Conservation (phyloP, 1,284 basidiomycete genomes). For the Ceratobasidium sp. region DNA sequence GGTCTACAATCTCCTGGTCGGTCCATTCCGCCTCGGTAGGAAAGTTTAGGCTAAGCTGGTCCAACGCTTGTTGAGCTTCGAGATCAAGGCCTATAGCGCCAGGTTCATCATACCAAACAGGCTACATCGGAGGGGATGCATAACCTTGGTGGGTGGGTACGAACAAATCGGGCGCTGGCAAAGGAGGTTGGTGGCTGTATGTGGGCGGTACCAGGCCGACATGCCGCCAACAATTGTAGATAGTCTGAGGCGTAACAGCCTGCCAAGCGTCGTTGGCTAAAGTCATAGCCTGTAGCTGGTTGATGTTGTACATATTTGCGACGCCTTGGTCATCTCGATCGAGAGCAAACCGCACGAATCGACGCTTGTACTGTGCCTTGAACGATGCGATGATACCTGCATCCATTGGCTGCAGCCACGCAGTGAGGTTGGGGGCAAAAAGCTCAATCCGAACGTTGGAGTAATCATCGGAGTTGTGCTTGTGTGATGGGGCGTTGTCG, state of each 20-base stretch:
- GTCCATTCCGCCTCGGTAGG: not conserved
- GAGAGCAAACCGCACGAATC: constrained; percentile 32
- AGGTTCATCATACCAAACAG: too few relatives aligned
- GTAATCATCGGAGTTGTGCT: not conserved
- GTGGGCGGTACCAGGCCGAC: constrained; percentile 47
- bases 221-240: constrained; percentile 46
- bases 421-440: constrained; percentile 39
- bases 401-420: constrained; percentile 44
- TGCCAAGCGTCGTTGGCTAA: constrained; percentile 36
- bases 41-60: not conserved
- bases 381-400: constrained; percentile 42
- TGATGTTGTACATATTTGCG: constrained; percentile 40
- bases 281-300: constrained; percentile 43
- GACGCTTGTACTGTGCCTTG: constrained; percentile 41
- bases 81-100: too few relatives aligned
- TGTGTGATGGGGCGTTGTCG: constrained; percentile 42
- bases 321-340: constrained; percentile 36
- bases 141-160: too few relatives aligned
- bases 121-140: too few relatives aligned
- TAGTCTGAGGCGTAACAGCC: constrained; percentile 27
- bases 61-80: not conserved
- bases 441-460: constrained; percentile 27
- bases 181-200: not conserved
- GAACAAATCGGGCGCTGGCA: not conserved
- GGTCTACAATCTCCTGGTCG: not conserved